These are phyloP conservation scores for Arabis hirsuta DNA, from an alignment of 345 rosid species.

Conservation along the genomic window DNA sequence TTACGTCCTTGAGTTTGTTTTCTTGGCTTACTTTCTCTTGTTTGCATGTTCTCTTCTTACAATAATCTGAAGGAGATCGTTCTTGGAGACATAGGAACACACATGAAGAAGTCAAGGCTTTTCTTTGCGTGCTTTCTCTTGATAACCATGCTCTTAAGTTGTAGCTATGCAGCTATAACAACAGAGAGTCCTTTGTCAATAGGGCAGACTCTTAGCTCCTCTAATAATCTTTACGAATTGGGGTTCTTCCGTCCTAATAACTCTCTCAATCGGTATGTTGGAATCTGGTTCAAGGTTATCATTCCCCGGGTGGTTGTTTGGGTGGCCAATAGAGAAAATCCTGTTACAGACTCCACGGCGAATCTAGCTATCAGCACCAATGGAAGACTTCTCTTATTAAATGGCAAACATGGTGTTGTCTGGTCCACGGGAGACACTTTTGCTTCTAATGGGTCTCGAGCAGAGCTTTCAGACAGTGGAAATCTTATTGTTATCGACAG, in stretches of 20 bases:
- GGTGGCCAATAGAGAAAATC: slow-evolving; percentile 57
- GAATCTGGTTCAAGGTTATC: slow-evolving; percentile 47
- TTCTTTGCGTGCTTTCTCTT: slow-evolving; percentile 4
- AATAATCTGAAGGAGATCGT: slow-evolving; percentile 12
- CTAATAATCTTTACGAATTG: slow-evolving; percentile 33
- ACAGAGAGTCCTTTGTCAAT: slow-evolving; percentile 29
- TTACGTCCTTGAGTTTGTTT: slow-evolving; percentile 8
- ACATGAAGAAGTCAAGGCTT: neutral
- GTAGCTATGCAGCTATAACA: slow-evolving; percentile 28
- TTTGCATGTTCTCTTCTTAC: neutral
- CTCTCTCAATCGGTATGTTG: slow-evolving; percentile 37
- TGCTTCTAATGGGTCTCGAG: slow-evolving; percentile 37
- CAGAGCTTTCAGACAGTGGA: slow-evolving; percentile 60
- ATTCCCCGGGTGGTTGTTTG: slow-evolving; percentile 41
- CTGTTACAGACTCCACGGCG: slow-evolving; percentile 35
- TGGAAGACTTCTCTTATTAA: slow-evolving; percentile 37
- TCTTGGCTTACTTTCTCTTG: slow-evolving; percentile 5
- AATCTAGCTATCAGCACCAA: slow-evolving; percentile 31
- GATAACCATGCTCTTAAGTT: neutral
- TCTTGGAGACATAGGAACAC: neutral
- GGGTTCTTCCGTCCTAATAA: slow-evolving; percentile 45
- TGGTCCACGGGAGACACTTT: slow-evolving; percentile 35
- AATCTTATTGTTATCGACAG: slow-evolving; percentile 59
- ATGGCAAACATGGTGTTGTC: slow-evolving; percentile 22
- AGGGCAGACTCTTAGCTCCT: slow-evolving; percentile 36